Evolutionary conservation across 1,284 basidiomycete genomes (phyloP).

Genomic region (Boletus hoseneyae): DNA sequence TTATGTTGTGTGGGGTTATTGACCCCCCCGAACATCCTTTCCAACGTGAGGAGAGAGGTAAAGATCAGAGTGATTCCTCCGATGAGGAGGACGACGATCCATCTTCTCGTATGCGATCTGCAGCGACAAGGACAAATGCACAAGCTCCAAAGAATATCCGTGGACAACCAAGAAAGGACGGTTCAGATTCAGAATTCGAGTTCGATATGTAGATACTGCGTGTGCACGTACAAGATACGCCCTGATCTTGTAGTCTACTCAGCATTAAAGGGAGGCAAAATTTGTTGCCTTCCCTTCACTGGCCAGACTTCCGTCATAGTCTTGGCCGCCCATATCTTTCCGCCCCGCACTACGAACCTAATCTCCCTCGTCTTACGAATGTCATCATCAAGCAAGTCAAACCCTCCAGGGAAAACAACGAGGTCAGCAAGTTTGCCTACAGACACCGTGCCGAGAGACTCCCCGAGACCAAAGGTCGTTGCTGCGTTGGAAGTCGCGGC

Average conservation of each 20-base stretch:
- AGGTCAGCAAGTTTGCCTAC: constrained; percentile 67
- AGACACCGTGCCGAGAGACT: constrained; percentile 59
- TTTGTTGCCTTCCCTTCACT: constrained; percentile 50
- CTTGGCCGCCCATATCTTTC: constrained; percentile 62
- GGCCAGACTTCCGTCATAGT: constrained; percentile 71
- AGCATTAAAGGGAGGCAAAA: constrained; percentile 56
- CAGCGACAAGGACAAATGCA: constrained; percentile 54
- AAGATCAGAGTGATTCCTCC: constrained; percentile 33
- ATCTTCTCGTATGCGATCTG: constrained; percentile 51
- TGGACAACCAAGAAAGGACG: constrained; percentile 44
- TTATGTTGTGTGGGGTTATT: constrained; percentile 60
- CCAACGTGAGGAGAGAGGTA: constrained; percentile 21
- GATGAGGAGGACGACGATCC: constrained; percentile 44
- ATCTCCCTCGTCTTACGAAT: constrained; percentile 50
- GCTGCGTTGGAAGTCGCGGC: constrained; percentile 67
- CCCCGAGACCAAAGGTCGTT: constrained; percentile 56
- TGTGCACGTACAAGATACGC: too few relatives aligned
- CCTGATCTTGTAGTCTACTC: constrained; percentile 45
- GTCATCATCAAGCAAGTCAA: constrained; percentile 53
- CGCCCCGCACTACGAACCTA: constrained; percentile 55
- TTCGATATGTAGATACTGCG: constrained; percentile 24
- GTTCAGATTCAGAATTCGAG: constrained; percentile 56
- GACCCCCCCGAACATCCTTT: constrained; percentile 46
- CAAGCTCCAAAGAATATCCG: constrained; percentile 56
- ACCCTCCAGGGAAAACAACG: constrained; percentile 55